Percentiles rank a stretch among this genome's conserved stretches.
phyloP scores from a whole-genome alignment of 1,139 yeast species.

The Yamadazyma atlantica region DNA sequence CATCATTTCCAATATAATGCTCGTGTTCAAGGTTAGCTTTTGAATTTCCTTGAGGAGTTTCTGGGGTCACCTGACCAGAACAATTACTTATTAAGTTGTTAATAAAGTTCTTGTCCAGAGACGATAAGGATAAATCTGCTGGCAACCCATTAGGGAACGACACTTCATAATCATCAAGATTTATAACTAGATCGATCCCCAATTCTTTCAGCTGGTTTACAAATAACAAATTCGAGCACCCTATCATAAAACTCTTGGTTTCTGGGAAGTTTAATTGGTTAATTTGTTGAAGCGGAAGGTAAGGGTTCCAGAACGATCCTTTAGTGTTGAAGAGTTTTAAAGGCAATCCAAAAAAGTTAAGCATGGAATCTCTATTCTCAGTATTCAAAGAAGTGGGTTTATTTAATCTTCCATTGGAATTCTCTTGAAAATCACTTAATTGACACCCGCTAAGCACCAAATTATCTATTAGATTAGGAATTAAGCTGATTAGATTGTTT shows the following conservation, averaged over 20 bases:
- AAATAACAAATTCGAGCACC: conserved; percentile 83
- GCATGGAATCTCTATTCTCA: conserved; percentile 72
- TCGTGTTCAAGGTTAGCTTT: conserved; percentile 19
- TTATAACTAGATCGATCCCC: conserved; percentile 46
- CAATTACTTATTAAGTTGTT: conserved; percentile 28
- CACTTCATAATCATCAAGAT: conserved; percentile 36
- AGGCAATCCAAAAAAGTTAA: conserved; percentile 85
- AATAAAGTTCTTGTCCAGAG: conserved; percentile 75
- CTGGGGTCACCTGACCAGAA: conserved; percentile 6
- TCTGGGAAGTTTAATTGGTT: conserved; percentile 62
- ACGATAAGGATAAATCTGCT: conserved; percentile 50
- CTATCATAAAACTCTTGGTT: conserved; percentile 71
- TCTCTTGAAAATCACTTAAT: conserved; percentile 54
- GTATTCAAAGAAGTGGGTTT: conserved; percentile 75
- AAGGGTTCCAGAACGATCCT: conserved; percentile 90
- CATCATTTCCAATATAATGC: conserved; percentile 71
- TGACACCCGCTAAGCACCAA: conserved; percentile 84
- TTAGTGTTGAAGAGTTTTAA: conserved; percentile 75
- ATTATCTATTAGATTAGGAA: conserved; percentile 74
- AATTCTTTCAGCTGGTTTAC: conserved; percentile 63
- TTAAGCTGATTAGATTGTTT: conserved; percentile 66
- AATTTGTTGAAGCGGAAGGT: conserved; percentile 86
- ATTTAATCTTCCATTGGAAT: conserved; percentile 41
- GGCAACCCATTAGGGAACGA: conserved; percentile 45
- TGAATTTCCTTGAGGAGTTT: conserved; percentile 3